Base-by-base conservation (phyloP, 2,329 filamentous ascomycete species). In the Tolypocladium tropicale region DNA sequence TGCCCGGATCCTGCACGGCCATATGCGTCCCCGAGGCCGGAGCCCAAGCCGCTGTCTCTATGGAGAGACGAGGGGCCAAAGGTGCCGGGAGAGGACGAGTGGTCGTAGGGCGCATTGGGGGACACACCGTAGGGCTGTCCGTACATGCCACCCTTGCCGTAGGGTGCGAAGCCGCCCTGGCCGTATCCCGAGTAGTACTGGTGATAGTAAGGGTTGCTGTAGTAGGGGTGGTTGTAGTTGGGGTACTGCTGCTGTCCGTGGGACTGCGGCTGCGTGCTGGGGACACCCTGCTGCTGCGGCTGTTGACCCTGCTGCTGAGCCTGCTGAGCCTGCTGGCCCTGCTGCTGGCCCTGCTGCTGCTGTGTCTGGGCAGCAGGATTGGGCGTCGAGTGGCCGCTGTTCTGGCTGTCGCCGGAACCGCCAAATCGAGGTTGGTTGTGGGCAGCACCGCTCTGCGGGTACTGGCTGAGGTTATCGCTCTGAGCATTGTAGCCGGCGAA, bases 301-400 rank as follows among this genome's bases (percentile, higher is more conserved):
- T 70, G 68, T 62, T 79, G 78, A 9, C 50, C 49, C 36, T 54
- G 70, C 72, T 61, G 62, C 53, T 60, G 59, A 49, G 56, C 66
- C 57, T 69, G 71, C 62, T 73, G 70, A 58, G 77, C 76, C 55
- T 72, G 73, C 60, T 76, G 77, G 9, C 16, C 51, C 32, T 73
- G 74, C 53, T 72, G 37, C 28, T 50, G 46, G 18, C 49, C 48
- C 61, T 70, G 68, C 55, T 70, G 58, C 60, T 74, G 72, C 63
- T 81, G 80, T 51, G 73, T 74, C 66, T 82, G 80, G 12, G 75
- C 74, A 43, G 86, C 79, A 32, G 92, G 91, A 74, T 95, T 94
- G 37, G 93, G 92, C 2, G 92, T 96, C 65, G 88, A 93, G 70
- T 94, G 88, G 49, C 91, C 93, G 69, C 90, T 96, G 75, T 87